These are phyloP conservation scores for Chaetomiaceae sp. DNA, from an alignment of 2,329 filamentous ascomycete species.

Conservation along the genomic window DNA sequence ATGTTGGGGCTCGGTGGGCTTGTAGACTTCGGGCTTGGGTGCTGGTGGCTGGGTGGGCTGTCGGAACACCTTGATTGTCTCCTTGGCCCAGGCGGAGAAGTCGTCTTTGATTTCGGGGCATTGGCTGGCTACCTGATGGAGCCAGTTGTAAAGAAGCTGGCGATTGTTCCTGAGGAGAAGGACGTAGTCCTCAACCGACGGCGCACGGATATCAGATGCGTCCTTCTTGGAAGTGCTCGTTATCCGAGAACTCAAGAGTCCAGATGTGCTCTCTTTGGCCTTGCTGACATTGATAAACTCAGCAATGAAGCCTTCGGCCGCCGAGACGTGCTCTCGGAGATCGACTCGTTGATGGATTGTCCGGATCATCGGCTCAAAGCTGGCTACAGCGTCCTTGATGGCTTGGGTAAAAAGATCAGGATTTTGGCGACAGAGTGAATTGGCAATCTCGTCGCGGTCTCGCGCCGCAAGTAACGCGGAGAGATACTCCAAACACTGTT, in stretches of 20 bases:
- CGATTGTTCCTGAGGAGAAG: slow-evolving; percentile 61
- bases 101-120: slow-evolving; percentile 61
- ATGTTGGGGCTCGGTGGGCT: slow-evolving; percentile 17
- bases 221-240: slow-evolving; percentile 9
- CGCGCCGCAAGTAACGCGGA: slow-evolving; percentile 65
- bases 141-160: slow-evolving; percentile 60
- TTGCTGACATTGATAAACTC: slow-evolving; percentile 63
- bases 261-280: slow-evolving; percentile 35
- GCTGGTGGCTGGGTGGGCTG: slow-evolving; percentile 17
- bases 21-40: slow-evolving; percentile 10
- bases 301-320: slow-evolving; percentile 63
- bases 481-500: slow-evolving; percentile 64
- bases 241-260: background rate
- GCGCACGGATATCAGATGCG: slow-evolving; percentile 38
- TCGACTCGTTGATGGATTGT: slow-evolving; percentile 67
- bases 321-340: slow-evolving; percentile 62
- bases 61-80: slow-evolving; percentile 54
- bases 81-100: slow-evolving; percentile 58
- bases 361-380: slow-evolving; percentile 72
- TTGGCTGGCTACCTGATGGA: slow-evolving; percentile 65
- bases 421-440: slow-evolving; percentile 60
- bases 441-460: slow-evolving; percentile 68
- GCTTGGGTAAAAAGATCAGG: slow-evolving; percentile 70
- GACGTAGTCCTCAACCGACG: slow-evolving; percentile 70
- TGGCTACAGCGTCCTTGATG: slow-evolving; percentile 59